Base-by-base conservation (phyloP, 2,329 filamentous ascomycete species). In the Fusarium concolor region DNA sequence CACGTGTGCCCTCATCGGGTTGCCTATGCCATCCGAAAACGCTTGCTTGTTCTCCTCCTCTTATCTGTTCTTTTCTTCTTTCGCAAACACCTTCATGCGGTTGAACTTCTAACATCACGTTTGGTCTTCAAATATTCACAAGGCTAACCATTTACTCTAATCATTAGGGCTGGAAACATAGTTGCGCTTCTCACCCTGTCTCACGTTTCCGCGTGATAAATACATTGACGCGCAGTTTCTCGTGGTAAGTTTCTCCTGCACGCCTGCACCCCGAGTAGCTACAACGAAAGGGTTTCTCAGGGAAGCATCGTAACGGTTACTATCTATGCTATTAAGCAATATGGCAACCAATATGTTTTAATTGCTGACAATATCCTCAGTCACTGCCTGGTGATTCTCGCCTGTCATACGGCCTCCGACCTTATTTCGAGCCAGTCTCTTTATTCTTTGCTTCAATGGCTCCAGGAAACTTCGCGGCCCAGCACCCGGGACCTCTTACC, bases 191-290 rank as follows among this genome's bases (percentile, higher is more conserved):
- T 12, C 12, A 46, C 20, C 12, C 38, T 45, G 56, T 62, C 58
- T 31, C 29, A 10, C 18, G 26, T 56, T 37, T 9, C 31, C 28
- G 35, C 33, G 50, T 41, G 41, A 28, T 22, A 69, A 47, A 31
- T 28, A 44, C 15, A 42, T 38, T 24, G 43, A 31, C 42, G 53
- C 15, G 24, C 14, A 39, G 49, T 35, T 28, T 35, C 50, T 43
- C 29, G 9, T 49, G 18, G 66, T 71, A 57, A 50, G 62, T 67
- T 68, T 46, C 26, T 7, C 7, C 10, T 14, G 15, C 10, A 15
- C 17, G 11, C 18, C 14, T 35, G 24, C 22, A 9, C 17, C 24
- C 17, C 3, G 5, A 33, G 7, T 20, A 18, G 8, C 12, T 15
- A 9, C 43, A 20, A 33, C 18, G 35, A 45, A 28, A n/a, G 24